phyloP scores from a whole-genome alignment of 139 green algal species.

The Edaphochlamys debaryana region DNA sequence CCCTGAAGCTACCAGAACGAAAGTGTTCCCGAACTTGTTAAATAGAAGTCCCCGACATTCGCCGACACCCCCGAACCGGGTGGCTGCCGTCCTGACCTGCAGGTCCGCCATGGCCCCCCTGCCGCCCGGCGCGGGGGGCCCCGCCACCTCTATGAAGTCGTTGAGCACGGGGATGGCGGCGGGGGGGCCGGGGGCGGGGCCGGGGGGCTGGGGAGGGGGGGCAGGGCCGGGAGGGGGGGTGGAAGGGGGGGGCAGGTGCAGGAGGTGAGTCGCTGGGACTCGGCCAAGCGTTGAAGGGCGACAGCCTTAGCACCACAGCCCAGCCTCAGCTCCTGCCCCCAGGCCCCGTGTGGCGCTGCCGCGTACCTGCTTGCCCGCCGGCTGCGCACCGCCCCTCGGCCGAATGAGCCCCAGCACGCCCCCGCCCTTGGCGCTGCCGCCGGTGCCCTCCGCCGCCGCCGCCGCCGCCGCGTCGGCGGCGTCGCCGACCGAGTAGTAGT shows the following conservation, averaged over 20 bases:
- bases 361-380: neutral
- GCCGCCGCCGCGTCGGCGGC: slow-evolving; percentile 7
- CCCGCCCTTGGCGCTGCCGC: neutral
- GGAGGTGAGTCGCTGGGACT: neutral
- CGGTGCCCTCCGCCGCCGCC: neutral
- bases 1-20: no score
- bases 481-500: slow-evolving; percentile 8
- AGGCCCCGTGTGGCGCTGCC: no score
- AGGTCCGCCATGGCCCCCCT: no score
- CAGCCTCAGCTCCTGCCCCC: no score
- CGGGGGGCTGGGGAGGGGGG: neutral
- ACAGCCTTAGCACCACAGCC: no score
- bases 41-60: no score
- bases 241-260: neutral
- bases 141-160: slow-evolving; percentile 57
- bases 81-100: no score
- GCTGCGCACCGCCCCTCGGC: neutral
- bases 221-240: neutral
- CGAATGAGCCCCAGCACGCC: neutral
- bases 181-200: neutral
- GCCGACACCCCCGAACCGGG: no score
- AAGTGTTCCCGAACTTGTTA: no score
- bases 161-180: slow-evolving; percentile 42
- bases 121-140: neutral
- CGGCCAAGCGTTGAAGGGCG: no score